phyloP scores from a whole-genome alignment of 441 rosid species.

The Eugenia klotzschiana region DNA sequence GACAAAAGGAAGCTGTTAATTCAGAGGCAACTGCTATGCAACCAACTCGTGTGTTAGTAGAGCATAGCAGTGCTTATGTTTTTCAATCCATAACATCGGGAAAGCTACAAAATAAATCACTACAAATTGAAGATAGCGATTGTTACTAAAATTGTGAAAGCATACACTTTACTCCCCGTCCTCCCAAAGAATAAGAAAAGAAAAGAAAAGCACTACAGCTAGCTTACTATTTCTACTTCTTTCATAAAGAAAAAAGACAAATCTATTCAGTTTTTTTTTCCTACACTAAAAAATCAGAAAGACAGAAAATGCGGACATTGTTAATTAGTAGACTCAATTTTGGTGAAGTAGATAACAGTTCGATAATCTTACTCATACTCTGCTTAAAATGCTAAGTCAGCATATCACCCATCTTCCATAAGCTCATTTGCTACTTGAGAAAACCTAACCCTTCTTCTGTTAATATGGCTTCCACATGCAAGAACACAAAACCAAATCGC shows the following conservation, averaged over 20 bases:
- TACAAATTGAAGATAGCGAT: background rate
- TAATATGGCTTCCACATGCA: background rate
- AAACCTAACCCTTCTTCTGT: background rate
- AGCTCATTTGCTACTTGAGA: background rate
- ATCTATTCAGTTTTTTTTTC: background rate
- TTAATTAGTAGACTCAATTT: background rate
- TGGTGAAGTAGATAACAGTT: background rate
- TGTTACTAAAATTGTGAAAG: background rate
- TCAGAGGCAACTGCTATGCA: background rate
- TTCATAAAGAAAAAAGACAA: background rate
- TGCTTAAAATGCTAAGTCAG: background rate
- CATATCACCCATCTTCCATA: background rate
- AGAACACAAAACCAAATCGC: background rate
- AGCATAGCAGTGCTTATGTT: background rate
- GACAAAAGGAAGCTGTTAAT: background rate
- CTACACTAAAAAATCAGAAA: background rate
- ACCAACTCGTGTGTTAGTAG: background rate
- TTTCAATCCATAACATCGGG: background rate
- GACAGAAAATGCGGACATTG: background rate
- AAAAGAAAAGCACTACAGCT: background rate
- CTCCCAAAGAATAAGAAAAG: background rate
- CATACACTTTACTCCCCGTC: background rate
- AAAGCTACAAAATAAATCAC: background rate
- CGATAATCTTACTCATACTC: background rate
- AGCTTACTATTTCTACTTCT: background rate